These are phyloP conservation scores for Phytophthora parvispora DNA, from an alignment of 352 stramenopile genomes.

Conservation along the genomic window DNA sequence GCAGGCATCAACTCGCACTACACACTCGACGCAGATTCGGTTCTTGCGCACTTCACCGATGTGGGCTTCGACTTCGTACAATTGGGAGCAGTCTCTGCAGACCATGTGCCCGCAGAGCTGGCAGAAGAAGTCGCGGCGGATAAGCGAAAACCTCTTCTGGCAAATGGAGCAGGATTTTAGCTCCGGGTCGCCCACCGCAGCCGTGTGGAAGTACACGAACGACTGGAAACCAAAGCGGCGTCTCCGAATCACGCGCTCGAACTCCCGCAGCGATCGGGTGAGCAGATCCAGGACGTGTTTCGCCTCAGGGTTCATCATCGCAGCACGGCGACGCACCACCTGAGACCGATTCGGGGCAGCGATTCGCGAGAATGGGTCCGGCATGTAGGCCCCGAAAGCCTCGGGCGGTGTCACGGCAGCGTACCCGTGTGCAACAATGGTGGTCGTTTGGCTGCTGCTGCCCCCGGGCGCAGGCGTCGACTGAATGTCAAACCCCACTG, in stretches of 20 bases:
- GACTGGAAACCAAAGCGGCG: constrained; percentile 73
- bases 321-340: constrained; percentile 34
- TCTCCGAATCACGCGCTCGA: constrained; percentile 67
- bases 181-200: constrained; percentile 8
- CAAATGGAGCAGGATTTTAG: constrained; percentile 45
- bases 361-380: constrained; percentile 1
- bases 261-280: constrained; percentile 51
- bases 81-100: constrained; percentile 52
- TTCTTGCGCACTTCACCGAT: constrained; percentile 53
- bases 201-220: constrained; percentile 58
- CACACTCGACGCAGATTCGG: constrained; percentile 55
- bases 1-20: constrained; percentile 59
- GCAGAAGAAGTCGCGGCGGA: constrained; percentile 57
- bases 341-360: constrained; percentile 22
- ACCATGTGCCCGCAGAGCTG: constrained; percentile 58
- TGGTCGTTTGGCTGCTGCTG: constrained; percentile 46
- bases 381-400: constrained; percentile 35
- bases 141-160: constrained; percentile 48
- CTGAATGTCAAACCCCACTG: constrained; percentile 63
- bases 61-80: constrained; percentile 58
- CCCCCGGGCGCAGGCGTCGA: constrained; percentile 28
- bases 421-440: constrained; percentile 60
- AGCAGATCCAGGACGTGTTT: constrained; percentile 59
- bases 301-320: constrained; percentile 66
- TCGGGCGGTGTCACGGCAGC: constrained; percentile 48